Base-by-base conservation (phyloP, 2,329 filamentous ascomycete genomes). In the Diplodia mutila region DNA sequence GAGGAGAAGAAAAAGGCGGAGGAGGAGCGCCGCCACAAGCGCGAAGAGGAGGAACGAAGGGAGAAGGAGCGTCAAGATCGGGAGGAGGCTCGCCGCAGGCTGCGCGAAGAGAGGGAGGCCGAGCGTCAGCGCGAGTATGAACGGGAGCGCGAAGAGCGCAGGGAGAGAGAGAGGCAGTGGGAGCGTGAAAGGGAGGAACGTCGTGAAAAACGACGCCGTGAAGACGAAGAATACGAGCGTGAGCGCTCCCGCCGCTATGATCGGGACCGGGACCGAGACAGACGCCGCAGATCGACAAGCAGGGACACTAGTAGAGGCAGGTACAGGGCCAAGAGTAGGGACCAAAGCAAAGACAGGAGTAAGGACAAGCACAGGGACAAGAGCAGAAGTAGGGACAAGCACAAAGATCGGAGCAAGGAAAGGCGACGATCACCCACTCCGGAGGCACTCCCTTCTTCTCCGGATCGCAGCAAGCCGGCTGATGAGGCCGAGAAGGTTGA, bases 1-100 rank as follows among this genome's bases (percentile, higher is more conserved):
- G 88, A 86, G 73, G 86, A 89, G 76, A 88, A 86, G 78, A 85
- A 84, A 78, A 83, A 76, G 74, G 82, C 79, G 75, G 83, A 77
- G 76, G 73, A 85, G 68, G 80, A 83, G 53, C 80, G 81, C 65
- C 80, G 84, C 42, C 82, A 82, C 70, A 81, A 85, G 73, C 82
- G 82, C 69, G 80, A 78, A 64, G 78, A 83, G 65, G 79, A 81
- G 29, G 80, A 82, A 54, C 74, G 75, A 65, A 78, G 78, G 55
- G 81, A 83, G 72, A 77, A 73, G n/a, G 78, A 79, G 39, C 68
- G 69, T 9, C 59, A 46, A 16, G 70, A 71, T 52, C 66, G 69
- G 23, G 70, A 66, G 69, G 76, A 34, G 73, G 75, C 53, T 74
- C 76, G 67, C 70, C 75, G 66, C 85, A 85, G 65, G 67, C 75